Conservation (phyloP, 345 rosid genomes). For the Arabis hirsuta region DNA sequence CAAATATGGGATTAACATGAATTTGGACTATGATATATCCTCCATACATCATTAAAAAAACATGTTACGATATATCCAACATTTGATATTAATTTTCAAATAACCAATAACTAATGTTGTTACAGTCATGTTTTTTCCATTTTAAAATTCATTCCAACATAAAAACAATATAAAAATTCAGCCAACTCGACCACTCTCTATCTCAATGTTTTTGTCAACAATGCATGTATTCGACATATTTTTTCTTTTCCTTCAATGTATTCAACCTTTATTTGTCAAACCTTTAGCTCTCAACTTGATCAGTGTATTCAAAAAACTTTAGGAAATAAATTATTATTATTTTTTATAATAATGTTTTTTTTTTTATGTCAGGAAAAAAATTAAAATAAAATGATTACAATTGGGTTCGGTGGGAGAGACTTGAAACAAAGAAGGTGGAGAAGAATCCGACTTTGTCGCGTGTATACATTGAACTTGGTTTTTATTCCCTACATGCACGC, state of each 20-base stretch:
- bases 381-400: conserved; percentile 23
- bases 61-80: conserved; percentile 35
- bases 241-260: conserved; percentile 21
- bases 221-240: conserved; percentile 33
- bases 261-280: conserved; percentile 26
- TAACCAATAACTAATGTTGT: conserved; percentile 21
- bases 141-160: not conserved
- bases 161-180: conserved; percentile 1
- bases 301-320: conserved; percentile 34
- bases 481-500: conserved; percentile 21
- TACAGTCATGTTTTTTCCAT: conserved; percentile 15
- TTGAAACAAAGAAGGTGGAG: conserved; percentile 54
- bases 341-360: conserved; percentile 23
- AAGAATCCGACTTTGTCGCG: conserved; percentile 48
- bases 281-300: conserved; percentile 28
- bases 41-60: conserved; percentile 30
- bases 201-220: conserved; percentile 23
- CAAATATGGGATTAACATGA: conserved; percentile 8
- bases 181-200: conserved; percentile 7
- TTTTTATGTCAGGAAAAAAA: conserved; percentile 4
- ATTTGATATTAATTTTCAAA: conserved; percentile 13
- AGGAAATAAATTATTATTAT: not conserved
- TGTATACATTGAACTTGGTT: conserved; percentile 71
- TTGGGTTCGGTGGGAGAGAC: conserved; percentile 28
- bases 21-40: conserved; percentile 28